These are phyloP conservation scores for Wallacemonas sp. DNA, from an alignment of 208 protist species.

Conservation along the genomic window DNA sequence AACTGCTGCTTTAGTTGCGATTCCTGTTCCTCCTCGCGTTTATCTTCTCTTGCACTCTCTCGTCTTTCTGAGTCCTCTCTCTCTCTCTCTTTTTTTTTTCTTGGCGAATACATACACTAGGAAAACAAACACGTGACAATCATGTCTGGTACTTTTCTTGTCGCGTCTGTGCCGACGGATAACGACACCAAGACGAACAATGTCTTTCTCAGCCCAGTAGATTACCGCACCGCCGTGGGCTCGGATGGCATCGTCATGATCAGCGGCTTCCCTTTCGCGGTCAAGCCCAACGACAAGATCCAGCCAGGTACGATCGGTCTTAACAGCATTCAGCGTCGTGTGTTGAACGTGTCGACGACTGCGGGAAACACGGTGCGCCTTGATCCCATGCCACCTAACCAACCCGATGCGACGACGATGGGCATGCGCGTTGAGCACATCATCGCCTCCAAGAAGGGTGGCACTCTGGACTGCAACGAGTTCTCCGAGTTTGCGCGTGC, in stretches of 20 bases:
- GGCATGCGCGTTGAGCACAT: conserved; percentile 57
- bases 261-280: conserved; percentile 62
- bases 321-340: conserved; percentile 80
- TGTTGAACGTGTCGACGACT: conserved; percentile 57
- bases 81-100: neutral
- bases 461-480: conserved; percentile 60
- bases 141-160: conserved; percentile 23
- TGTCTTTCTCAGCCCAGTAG: conserved; percentile 55
- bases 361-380: conserved; percentile 50
- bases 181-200: conserved; percentile 67
- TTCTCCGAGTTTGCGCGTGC: conserved; percentile 46
- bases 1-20: no score
- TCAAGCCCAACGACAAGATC: conserved; percentile 32
- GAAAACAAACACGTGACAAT: no score
- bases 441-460: conserved; percentile 48
- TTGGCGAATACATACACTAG: no score
- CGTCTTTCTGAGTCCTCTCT: neutral
- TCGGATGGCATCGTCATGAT: conserved; percentile 41
- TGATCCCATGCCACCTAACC: conserved; percentile 16
- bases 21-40: neutral
- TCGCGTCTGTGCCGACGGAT: conserved; percentile 58
- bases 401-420: conserved; percentile 39
- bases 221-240: conserved; percentile 12
- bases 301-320: conserved; percentile 50
- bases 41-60: neutral